A percentile compares a stretch with the other conserved stretches of the same genome.
Evolutionary conservation across 2,329 filamentous ascomycete genomes (phyloP).

Genomic region (Cytospora chrysosperma): DNA sequence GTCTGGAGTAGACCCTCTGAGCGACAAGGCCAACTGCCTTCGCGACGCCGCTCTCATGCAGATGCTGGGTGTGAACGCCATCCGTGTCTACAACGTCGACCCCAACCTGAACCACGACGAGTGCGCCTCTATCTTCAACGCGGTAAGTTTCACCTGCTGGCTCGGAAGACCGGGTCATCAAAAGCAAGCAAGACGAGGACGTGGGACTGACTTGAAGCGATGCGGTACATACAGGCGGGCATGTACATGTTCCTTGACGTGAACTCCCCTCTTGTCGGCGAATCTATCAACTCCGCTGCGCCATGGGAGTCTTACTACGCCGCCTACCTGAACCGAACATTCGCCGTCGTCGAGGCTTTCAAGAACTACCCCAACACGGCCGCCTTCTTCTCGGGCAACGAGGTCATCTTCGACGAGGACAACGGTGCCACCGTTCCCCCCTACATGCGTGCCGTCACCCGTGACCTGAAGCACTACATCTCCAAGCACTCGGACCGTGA

Average conservation of each 20-base stretch:
- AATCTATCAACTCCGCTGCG: conserved; percentile 53
- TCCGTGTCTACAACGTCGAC: conserved; percentile 69
- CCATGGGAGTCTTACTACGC: conserved; percentile 61
- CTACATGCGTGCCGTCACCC: conserved; percentile 73
- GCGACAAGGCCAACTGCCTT: conserved; percentile 56
- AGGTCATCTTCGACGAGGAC: conserved; percentile 68
- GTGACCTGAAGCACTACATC: conserved; percentile 80
- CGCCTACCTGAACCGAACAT: conserved; percentile 63
- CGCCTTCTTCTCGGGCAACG: conserved; percentile 77
- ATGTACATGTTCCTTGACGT: conserved; percentile 71
- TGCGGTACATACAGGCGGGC: conserved; percentile 47
- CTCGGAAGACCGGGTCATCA: neutral
- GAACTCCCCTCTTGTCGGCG: conserved; percentile 61
- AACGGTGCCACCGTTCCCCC: conserved; percentile 62
- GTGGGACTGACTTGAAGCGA: neutral
- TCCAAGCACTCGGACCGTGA: conserved; percentile 64
- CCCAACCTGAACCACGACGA: conserved; percentile 65
- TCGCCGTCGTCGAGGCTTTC: conserved; percentile 66
- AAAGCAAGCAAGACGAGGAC: neutral
- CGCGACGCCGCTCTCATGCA: conserved; percentile 67
- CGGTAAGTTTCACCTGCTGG: conserved; percentile 36
- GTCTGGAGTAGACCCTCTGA: conserved; percentile 57
- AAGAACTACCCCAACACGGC: conserved; percentile 65
- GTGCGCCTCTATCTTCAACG: conserved; percentile 68
- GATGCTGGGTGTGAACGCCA: conserved; percentile 62